A percentile compares a stretch with the other conserved stretches of the same genome.
phyloP scores from a whole-genome alignment of 2,329 filamentous ascomycete genomes.

The Cladophialophora immunda region DNA sequence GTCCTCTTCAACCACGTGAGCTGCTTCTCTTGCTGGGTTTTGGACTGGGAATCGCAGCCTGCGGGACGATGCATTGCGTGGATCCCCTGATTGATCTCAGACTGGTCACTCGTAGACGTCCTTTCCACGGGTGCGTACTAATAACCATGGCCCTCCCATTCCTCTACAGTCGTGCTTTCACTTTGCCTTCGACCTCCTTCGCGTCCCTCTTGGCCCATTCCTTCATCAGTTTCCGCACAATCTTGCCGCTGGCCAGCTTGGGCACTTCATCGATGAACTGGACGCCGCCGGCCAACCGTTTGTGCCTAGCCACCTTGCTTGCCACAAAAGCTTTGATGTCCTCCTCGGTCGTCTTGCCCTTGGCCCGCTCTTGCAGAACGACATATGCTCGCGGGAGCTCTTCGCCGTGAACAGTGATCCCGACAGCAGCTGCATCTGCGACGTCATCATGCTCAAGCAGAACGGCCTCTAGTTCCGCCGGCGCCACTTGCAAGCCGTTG shows the following conservation, averaged over 20 bases:
- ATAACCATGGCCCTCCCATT: neutral
- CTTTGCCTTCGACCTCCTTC: constrained; percentile 68
- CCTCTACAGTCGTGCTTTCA: constrained; percentile 66
- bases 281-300: constrained; percentile 61
- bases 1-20: neutral
- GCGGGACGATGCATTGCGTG: neutral
- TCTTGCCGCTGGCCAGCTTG: constrained; percentile 67
- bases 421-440: constrained; percentile 57
- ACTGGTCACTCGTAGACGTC: neutral
- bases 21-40: neutral
- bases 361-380: constrained; percentile 59
- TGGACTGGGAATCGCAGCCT: neutral
- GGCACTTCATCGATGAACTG: constrained; percentile 66
- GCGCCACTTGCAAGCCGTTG: constrained; percentile 60
- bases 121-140: neutral
- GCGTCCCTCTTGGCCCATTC: constrained; percentile 61
- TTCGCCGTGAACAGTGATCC: constrained; percentile 49
- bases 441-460: constrained; percentile 55
- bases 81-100: neutral
- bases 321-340: constrained; percentile 51
- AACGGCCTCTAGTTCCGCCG: constrained; percentile 57
- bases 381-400: constrained; percentile 53
- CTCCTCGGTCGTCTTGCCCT: constrained; percentile 56
- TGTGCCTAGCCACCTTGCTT: constrained; percentile 61
- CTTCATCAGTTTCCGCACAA: constrained; percentile 64